A percentile compares a stretch with the other conserved stretches of the same genome.
Conservation (phyloP, 2,329 filamentous ascomycete genomes). For the Cercospora beticola region DNA sequence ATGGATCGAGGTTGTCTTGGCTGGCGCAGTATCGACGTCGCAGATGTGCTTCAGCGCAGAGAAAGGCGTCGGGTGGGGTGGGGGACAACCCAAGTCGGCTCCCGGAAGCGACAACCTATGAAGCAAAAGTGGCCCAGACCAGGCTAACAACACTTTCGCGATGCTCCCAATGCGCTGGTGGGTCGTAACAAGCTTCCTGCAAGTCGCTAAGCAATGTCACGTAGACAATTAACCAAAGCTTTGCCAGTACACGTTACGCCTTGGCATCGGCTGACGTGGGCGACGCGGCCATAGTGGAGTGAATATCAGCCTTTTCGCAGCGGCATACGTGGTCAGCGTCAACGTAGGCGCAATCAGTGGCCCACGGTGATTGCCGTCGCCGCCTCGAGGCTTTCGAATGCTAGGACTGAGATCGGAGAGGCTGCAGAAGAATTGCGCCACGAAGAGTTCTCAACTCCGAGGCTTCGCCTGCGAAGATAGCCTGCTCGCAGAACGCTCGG, state of each 20-base stretch:
- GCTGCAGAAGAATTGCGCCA: background rate
- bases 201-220: background rate
- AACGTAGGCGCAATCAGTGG: background rate
- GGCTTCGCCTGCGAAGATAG: background rate
- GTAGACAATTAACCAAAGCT: background rate
- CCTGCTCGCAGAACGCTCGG: background rate
- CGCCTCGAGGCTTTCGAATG: background rate
- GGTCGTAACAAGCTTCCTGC: background rate
- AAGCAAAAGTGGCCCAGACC: background rate
- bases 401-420: background rate
- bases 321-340: background rate
- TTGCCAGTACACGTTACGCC: background rate
- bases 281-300: slow-evolving; percentile 1
- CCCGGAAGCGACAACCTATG: background rate
- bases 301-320: background rate
- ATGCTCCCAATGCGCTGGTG: background rate
- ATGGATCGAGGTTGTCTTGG: slow-evolving; percentile 9
- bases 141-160: background rate
- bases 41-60: background rate
- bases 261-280: background rate
- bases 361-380: background rate
- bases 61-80: slow-evolving; percentile 7
- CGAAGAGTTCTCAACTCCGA: background rate
- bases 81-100: background rate
- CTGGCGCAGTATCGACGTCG: slow-evolving; percentile 4